phyloP scores from a whole-genome alignment of 2,329 filamentous ascomycete species.

The Aspergillus latus region DNA sequence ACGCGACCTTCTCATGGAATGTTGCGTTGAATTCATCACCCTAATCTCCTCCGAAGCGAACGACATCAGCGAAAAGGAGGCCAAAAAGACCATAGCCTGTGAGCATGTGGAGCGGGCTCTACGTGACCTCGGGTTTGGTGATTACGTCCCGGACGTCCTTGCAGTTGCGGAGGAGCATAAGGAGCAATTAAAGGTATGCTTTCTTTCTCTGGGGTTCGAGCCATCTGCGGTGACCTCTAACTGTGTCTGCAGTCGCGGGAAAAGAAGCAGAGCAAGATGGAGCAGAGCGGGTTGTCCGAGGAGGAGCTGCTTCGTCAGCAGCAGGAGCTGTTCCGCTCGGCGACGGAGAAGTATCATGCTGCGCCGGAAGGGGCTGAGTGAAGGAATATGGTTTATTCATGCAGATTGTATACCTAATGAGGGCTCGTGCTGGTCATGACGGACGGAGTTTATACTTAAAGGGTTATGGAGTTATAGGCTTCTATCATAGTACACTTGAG shows the following conservation, averaged over 20 bases:
- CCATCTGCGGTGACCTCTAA: not conserved
- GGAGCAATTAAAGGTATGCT: slow-evolving; percentile 79
- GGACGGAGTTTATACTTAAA: slow-evolving; percentile 18
- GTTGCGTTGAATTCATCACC: slow-evolving; percentile 98
- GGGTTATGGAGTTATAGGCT: not conserved
- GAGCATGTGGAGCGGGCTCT: slow-evolving; percentile 96
- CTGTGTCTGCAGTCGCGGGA: slow-evolving; percentile 70
- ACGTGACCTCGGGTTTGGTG: slow-evolving; percentile 85
- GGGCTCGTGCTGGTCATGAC: slow-evolving; percentile 36
- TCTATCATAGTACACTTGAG: not conserved
- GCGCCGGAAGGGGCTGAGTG: slow-evolving; percentile 38
- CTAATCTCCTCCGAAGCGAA: slow-evolving; percentile 98
- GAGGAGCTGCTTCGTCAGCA: slow-evolving; percentile 88
- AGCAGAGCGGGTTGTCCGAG: slow-evolving; percentile 86
- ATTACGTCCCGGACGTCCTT: slow-evolving; percentile 85
- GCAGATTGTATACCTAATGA: slow-evolving; percentile 7
- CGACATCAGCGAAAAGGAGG: slow-evolving; percentile 97
- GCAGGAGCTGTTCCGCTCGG: slow-evolving; percentile 84
- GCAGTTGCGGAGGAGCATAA: slow-evolving; percentile 90
- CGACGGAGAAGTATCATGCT: slow-evolving; percentile 68
- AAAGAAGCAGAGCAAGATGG: slow-evolving; percentile 96
- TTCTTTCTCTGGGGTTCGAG: not conserved
- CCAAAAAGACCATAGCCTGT: slow-evolving; percentile 98
- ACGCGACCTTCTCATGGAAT: slow-evolving; percentile 92
- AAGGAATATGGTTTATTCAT: not conserved